Base-by-base conservation (phyloP, 495 filamentous ascomycete genomes). In the Xanthoparmelia taractica region DNA sequence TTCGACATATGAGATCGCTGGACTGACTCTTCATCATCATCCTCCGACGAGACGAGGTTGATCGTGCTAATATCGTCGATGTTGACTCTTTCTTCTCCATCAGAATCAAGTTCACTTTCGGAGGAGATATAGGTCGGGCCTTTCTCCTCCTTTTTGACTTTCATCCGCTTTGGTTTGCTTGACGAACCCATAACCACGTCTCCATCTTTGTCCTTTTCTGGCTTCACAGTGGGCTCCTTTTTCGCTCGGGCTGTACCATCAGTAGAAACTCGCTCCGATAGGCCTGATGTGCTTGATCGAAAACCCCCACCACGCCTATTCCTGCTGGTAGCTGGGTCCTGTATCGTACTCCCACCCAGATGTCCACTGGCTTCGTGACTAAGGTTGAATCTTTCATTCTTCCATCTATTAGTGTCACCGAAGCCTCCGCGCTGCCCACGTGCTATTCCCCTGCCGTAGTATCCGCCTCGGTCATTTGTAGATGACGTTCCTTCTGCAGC, bases 31-130 rank as follows among this genome's bases (percentile, higher is more conserved):
- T 61, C 67, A 33, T 75, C 73, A 25, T 75, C 67, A 33, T 75
- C 73, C 33, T 75, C 74, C 34, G 80, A 75, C 45, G 73, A 77
- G 12, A 77, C 61, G 25, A 80, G 66, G 61, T 80, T 80, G 57
- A 83, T 83, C 18, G 74, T 70, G 58, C 82, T 80, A 61, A 83
- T 82, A 65, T 76, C 77, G 31, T 80, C 63, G 40, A 76, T 74
- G 23, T 73, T 64, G 48, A 23, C 72, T 76, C 12, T 63, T 54
- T 75, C 72, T 64, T 73, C 67, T 43, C 55, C 45, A 50, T 63
- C 67, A 34, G 54, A 57, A 45, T 64, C 60, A 13, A 61, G 58
- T 34, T 63, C 75, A 55, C 80, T 80, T 59, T 81, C 80, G 2
- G 77, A 78, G 10, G 75, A 78, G 38, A 74, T 31, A 23, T 62